Evolutionary conservation across 257 asterid genomes (phyloP).

Genomic region (Nicotiana benthamiana): DNA sequence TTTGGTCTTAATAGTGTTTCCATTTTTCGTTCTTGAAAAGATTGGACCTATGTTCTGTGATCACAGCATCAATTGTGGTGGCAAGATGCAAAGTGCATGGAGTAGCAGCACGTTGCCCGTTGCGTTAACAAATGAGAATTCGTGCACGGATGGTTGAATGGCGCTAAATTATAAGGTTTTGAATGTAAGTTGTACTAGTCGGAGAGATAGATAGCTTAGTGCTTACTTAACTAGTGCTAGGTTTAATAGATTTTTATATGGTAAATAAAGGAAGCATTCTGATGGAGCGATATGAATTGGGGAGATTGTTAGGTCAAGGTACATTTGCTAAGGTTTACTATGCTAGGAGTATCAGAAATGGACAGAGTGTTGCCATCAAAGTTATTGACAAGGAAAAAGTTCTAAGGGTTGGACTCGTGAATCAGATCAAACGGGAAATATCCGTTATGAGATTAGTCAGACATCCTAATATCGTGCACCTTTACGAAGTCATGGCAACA

Average conservation of each 20-base stretch:
- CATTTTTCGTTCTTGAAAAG: constrained; percentile 19
- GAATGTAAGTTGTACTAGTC: constrained; percentile 1
- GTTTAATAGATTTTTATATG: constrained; percentile 31
- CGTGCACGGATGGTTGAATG: constrained; percentile 37
- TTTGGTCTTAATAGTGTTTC: constrained; percentile 15
- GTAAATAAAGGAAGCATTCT: constrained; percentile 34
- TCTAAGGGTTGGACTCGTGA: constrained; percentile 38
- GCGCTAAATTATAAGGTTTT: not conserved
- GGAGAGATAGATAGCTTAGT: constrained; percentile 4
- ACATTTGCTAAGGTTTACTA: constrained; percentile 71
- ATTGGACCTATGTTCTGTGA: constrained; percentile 12
- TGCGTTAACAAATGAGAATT: constrained; percentile 8
- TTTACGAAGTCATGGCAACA: constrained; percentile 82
- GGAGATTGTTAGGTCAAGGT: constrained; percentile 79
- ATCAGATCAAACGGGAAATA: constrained; percentile 71
- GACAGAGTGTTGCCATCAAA: constrained; percentile 72
- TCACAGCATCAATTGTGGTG: not conserved
- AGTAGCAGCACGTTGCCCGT: constrained; percentile 8
- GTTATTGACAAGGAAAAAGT: constrained; percentile 65
- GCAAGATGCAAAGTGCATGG: constrained; percentile 10
- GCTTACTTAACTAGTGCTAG: not conserved
- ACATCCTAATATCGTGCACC: constrained; percentile 61
- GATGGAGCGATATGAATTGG: constrained; percentile 67
- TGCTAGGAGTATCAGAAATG: constrained; percentile 49
- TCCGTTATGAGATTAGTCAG: constrained; percentile 59